phyloP scores from a whole-genome alignment of 2,329 filamentous ascomycete species.

The Colletotrichum sp. region DNA sequence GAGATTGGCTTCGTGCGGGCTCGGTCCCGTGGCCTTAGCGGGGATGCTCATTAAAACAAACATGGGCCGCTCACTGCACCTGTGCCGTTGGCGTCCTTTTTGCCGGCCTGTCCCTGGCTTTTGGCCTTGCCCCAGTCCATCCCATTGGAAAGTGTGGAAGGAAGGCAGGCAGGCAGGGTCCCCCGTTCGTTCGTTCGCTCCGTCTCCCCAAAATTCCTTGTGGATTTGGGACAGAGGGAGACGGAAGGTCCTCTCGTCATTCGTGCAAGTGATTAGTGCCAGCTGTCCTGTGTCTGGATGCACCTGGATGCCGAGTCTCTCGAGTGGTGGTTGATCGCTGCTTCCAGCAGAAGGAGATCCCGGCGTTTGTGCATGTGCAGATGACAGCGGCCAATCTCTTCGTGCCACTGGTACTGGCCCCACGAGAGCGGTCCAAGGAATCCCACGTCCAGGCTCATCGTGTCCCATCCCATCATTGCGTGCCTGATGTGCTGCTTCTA shows the following conservation, averaged over 20 bases:
- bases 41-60: slow-evolving; percentile 19
- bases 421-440: not conserved
- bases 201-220: not conserved
- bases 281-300: not conserved
- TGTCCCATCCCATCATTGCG: not conserved
- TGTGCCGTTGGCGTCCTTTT: not conserved
- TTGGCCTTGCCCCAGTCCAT: not conserved
- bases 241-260: not conserved
- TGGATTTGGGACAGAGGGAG: not conserved
- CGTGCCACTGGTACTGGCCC: slow-evolving; percentile 2
- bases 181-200: not conserved
- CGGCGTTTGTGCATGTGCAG: not conserved
- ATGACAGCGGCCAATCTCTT: slow-evolving; percentile 3
- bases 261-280: not conserved
- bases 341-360: not conserved
- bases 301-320: not conserved
- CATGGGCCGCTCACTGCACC: not conserved
- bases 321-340: not conserved
- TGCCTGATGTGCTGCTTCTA: not conserved
- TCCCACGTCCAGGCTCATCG: not conserved
- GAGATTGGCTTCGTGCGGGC: slow-evolving; percentile 14
- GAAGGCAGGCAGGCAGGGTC: slow-evolving; percentile 9
- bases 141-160: not conserved
- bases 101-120: slow-evolving; percentile 10
- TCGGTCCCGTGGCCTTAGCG: not conserved